Base-by-base conservation (phyloP, 1,284 basidiomycete genomes). In the Meripilus lineatus region DNA sequence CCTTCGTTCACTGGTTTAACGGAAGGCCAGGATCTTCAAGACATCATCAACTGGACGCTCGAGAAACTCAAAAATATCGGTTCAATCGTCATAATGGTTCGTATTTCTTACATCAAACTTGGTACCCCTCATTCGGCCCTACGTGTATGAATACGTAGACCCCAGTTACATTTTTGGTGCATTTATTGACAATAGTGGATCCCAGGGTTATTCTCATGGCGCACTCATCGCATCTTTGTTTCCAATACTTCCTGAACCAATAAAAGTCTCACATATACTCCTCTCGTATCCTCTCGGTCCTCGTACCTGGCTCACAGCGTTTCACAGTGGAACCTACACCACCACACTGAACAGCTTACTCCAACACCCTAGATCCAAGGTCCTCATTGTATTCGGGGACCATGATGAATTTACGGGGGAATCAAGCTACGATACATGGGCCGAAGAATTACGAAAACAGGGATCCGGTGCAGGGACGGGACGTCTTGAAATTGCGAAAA, bases 181-280 rank as follows among this genome's bases (percentile, higher is more conserved):
- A 34, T 18, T 23, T 32, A 6, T n/a, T 32, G 35, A 28, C 11
- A 14, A 15, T 13, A 32, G 32, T 40, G 7, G 38, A 22, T 41
- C 32, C 20, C 47, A 89, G 86, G 87, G 87, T 1, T 90, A 92
- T 62, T 91, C 89, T 3, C 70, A 88, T 68, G 89, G 89, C 3
- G 77, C 84, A 1, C 68, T 92, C 20, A 79, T 86, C 26, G 75
- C 77, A 1, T 84, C 83, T 2, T 62, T 81, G 42, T 77, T 79
- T 47, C 79, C 82, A 1, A 58, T 74, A 14, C 62, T 75, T 2
- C 58, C 67, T 0, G 51, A 66, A 15, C 65, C 68, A 14, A 58
- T 84, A 40, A 68, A 66, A 51, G 81, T 77, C 0, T 74, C 72
- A 8, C 81, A 89, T 58, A 67, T 90, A 38, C 63, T 92, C 30